Evolutionary conservation across 1,284 basidiomycete genomes (phyloP), one percentile per base, ranked within the genome.

Genomic region (Lignosus rhinocerotis): DNA sequence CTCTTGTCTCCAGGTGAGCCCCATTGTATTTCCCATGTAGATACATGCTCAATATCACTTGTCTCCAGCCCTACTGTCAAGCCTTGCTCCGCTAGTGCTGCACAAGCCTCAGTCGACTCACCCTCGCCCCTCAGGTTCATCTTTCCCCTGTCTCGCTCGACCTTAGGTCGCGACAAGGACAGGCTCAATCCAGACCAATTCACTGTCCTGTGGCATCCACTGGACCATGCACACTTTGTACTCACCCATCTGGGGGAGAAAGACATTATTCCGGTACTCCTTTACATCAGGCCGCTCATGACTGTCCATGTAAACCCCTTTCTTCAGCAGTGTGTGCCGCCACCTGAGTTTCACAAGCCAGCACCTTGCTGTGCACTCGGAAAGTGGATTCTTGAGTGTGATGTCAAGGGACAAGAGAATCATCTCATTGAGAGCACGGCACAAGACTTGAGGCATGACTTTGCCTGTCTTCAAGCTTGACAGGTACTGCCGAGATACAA

Each of bases 261-360:
- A 77, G 1, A 62, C 43, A 7, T 67, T 43, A 4, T 72, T 36
- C 0, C 67, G 62, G 65, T 76, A 75, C 14, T 70, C 51, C 0
- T 73, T 69, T 25, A 78, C 73, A 69, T 78, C 75, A 9, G 51
- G 51, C 6, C 65, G 58, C 48, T 77, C 71, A 65, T 77, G 76
- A 0, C 76, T 74, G 72, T 76, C 75, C 62, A 73, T 69, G 62
- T 63, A 32, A 53, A 32, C 6, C 64, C 30, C 10, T 34, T 42
- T 42, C n/a, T 6, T 7, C 65, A 58, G 31, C 57, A 67, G 30
- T 58, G 56, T 53, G 73, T 72, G 25, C 70, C 66, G 5, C 62
- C 61, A 11, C 69, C 72, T 70, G 71, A 73, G 52, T n/a, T 42
- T 42, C 7, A 42, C 41, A 14, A 75, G 58, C 74, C 75, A 76